phyloP scores from a whole-genome alignment of 495 filamentous ascomycete species.

The Halenospora varia region DNA sequence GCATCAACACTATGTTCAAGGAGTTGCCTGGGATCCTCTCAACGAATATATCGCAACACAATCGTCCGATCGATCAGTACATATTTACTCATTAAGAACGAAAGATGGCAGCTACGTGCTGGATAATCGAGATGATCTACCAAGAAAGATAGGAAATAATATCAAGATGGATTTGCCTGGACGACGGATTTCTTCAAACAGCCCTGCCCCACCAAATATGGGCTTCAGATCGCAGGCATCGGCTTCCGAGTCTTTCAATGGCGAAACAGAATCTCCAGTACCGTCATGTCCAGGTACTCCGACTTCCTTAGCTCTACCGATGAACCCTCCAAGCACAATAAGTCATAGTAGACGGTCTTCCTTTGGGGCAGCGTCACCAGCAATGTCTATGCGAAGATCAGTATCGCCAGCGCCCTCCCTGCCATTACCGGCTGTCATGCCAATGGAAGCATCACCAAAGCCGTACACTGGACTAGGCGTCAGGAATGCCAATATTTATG shows the following conservation, averaged over 20 bases:
- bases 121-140: constrained; percentile 37
- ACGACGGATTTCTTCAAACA: constrained; percentile 84
- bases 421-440: constrained; percentile 94
- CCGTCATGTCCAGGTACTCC: constrained; percentile 96
- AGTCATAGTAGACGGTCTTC: constrained; percentile 92
- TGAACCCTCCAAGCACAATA: constrained; percentile 89
- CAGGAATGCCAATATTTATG: constrained; percentile 86
- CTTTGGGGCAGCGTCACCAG: constrained; percentile 75
- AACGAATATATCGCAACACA: constrained; percentile 99
- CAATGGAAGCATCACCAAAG: constrained; percentile 82
- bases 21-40: constrained; percentile 95
- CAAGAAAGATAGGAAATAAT: constrained; percentile 47
- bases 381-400: constrained; percentile 69
- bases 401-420: constrained; percentile 94
- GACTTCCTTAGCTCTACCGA: constrained; percentile 80
- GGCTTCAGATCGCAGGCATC: constrained; percentile 51
- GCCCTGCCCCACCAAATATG: constrained; percentile 86
- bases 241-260: constrained; percentile 48
- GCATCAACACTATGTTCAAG: constrained; percentile 98
- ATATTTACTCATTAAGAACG: constrained; percentile 92
- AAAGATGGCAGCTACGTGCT: constrained; percentile 96
- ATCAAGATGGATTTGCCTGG: constrained; percentile 87
- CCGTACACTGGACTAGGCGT: constrained; percentile 60
- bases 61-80: constrained; percentile 94
- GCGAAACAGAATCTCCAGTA: constrained; percentile 72